These are phyloP conservation scores for Fragaria nilgerrensis DNA, from an alignment of 306 rosid genomes.

Conservation along the genomic window DNA sequence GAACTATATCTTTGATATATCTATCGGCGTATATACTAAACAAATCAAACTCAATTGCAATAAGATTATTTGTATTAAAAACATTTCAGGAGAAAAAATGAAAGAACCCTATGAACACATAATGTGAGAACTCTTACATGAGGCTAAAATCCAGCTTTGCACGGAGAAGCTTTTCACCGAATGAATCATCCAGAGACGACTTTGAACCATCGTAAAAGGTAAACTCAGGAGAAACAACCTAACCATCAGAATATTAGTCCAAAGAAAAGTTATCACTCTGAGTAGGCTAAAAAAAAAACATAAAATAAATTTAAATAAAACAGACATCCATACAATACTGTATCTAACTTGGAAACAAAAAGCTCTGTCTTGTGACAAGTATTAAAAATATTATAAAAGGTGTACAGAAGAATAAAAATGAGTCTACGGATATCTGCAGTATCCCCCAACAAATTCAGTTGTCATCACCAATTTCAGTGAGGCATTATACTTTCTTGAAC, in stretches of 20 bases:
- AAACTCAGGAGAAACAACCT: slow-evolving; percentile 93
- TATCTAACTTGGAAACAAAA: not conserved
- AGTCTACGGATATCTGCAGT: not conserved
- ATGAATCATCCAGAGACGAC: slow-evolving; percentile 80
- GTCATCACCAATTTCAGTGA: not conserved
- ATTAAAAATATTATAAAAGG: too few relatives aligned
- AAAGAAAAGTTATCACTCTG: slow-evolving; percentile 11
- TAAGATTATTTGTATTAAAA: not conserved
- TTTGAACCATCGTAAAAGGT: slow-evolving; percentile 96
- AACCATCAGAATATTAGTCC: slow-evolving; percentile 25
- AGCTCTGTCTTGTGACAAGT: not conserved
- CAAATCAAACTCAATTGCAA: not conserved
- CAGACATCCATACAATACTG: not conserved
- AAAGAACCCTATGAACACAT: not conserved
- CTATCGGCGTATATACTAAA: not conserved
- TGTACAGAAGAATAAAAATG: too few relatives aligned
- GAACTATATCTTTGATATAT: not conserved
- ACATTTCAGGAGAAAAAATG: not conserved
- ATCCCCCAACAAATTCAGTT: not conserved
- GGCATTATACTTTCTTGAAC: not conserved
- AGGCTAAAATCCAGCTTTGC: slow-evolving; percentile 95
- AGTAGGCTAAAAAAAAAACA: not conserved
- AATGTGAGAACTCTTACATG: slow-evolving; percentile 57
- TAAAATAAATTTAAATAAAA: not conserved
- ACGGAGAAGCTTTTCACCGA: slow-evolving; percentile 94